Conservation (phyloP, 345 rosid genomes). For the Capsella bursapastoris region DNA sequence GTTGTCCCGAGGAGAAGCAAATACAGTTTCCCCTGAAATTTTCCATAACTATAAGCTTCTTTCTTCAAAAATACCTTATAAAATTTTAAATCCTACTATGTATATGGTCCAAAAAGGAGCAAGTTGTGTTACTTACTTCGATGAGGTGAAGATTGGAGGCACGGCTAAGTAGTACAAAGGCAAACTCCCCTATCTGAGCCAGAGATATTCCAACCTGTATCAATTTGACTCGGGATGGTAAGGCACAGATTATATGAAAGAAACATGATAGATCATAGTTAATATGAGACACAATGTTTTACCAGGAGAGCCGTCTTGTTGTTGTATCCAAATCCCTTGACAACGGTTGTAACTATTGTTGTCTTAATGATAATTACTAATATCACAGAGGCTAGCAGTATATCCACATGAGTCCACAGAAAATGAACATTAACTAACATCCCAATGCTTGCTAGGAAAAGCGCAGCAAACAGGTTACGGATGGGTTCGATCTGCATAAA, state of each 20-base stretch:
- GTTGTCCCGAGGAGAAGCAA: constrained; percentile 88
- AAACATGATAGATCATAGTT: not conserved
- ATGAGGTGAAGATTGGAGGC: constrained; percentile 91
- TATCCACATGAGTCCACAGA: constrained; percentile 90
- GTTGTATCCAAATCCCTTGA: constrained; percentile 86
- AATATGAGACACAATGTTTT: constrained; percentile 34
- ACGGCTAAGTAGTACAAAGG: constrained; percentile 87
- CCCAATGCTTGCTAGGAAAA: constrained; percentile 92
- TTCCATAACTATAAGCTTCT: constrained; percentile 6
- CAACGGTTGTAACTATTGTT: constrained; percentile 61
- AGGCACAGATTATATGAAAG: not conserved
- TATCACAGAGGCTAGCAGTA: constrained; percentile 82
- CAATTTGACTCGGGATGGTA: not conserved
- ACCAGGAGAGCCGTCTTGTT: constrained; percentile 83
- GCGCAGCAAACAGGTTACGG: constrained; percentile 90
- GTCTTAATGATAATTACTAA: constrained; percentile 79
- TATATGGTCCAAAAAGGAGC: not conserved
- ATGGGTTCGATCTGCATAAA: constrained; percentile 77
- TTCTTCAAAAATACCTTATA: constrained; percentile 10
- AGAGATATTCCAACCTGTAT: constrained; percentile 58
- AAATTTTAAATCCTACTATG: not conserved
- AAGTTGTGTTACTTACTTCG: constrained; percentile 59
- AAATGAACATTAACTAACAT: constrained; percentile 85
- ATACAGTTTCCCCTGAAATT: constrained; percentile 71
- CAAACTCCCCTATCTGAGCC: constrained; percentile 92